Conservation (phyloP, 108 stramenopile genomes). For the Skeletonema marinoi region DNA sequence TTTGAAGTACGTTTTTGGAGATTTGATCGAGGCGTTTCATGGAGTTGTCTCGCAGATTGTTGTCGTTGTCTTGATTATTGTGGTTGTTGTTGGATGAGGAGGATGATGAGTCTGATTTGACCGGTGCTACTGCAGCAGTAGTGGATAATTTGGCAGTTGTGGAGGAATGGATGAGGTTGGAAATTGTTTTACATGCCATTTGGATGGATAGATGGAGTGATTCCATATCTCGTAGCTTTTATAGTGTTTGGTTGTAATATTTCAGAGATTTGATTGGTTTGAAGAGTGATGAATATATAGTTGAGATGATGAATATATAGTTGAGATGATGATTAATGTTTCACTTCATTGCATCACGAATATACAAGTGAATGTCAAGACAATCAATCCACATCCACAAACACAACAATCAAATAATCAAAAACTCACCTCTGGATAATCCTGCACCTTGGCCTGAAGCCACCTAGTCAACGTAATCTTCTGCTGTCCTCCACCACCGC, state of each 20-base stretch:
- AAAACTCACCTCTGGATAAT: constrained; percentile 39
- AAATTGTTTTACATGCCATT: constrained; percentile 97
- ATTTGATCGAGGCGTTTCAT: constrained; percentile 98
- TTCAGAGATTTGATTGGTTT: no score
- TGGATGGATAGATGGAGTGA: constrained; percentile 74
- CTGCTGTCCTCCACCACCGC: background rate
- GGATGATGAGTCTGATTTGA: background rate
- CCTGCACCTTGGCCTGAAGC: constrained; percentile 51
- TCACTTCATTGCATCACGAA: no score
- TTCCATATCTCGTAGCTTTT: constrained; percentile 62
- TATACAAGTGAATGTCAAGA: no score
- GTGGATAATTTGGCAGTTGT: constrained; percentile 44
- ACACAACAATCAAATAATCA: background rate
- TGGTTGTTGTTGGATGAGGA: no score
- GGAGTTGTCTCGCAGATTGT: constrained; percentile 77
- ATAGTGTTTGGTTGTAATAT: background rate
- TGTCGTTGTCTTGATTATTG: background rate
- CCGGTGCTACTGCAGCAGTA: background rate
- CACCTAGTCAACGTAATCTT: constrained; percentile 51
- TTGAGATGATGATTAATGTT: no score
- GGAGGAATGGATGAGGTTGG: constrained; percentile 81
- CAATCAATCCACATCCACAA: background rate
- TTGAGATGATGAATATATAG: background rate
- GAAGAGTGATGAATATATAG: no score
- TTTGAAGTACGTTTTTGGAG: constrained; percentile 94